Base-by-base conservation (phyloP, 139 green algal genomes). In the Ettlia oleoabundans region DNA sequence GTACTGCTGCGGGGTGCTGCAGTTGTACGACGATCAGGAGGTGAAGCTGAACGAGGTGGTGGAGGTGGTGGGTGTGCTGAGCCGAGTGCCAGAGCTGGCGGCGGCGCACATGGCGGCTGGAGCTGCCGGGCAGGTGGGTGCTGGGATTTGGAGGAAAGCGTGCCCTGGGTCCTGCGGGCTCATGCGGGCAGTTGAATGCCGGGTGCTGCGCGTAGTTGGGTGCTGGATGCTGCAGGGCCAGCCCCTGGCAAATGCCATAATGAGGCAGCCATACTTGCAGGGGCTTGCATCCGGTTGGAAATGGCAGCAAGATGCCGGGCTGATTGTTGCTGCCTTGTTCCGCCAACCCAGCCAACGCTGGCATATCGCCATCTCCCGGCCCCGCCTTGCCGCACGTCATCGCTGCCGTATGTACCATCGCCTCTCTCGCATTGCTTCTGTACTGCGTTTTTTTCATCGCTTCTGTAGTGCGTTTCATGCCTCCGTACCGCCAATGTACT, bases 1-100 rank as follows among this genome's bases (percentile, higher is more conserved):
- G 32, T 43, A 2, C 32, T 42, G 32, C 30, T 3, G 4, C 28
- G 37, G 28, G 30, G 10, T 10, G 21, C 22, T 51, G 71, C 86
- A 93, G 84, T 22, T 92, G 72, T 93, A 94, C 40, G 85, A 78
- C 0, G 84, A 89, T 22, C 3, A 35, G 41, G 53, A 71, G n/a
- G 62, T 93, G 38, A 76, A 81, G n/a, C 83, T 94, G 62, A 92
- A 94, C 55, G 88, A 93, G 18, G 82, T 93, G 22, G 81, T 94
- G 24, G 91, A 94, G 63, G 83, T 94, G 52, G 78, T 93, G 47
- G 91, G 91, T 22, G 69, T 94, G 30, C 38, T 94, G 18, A 83
- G 69, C 35, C 43, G 77, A 5, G 62, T 83, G 53, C 89, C 89
- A 2, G 82, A 91, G 76, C 84, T 93, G 26, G 89, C 86, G 18